A percentile compares a stretch with the other conserved stretches of the same genome.
Conservation (phyloP, 768 basidiomycete genomes). For the Suillus subaureus region DNA sequence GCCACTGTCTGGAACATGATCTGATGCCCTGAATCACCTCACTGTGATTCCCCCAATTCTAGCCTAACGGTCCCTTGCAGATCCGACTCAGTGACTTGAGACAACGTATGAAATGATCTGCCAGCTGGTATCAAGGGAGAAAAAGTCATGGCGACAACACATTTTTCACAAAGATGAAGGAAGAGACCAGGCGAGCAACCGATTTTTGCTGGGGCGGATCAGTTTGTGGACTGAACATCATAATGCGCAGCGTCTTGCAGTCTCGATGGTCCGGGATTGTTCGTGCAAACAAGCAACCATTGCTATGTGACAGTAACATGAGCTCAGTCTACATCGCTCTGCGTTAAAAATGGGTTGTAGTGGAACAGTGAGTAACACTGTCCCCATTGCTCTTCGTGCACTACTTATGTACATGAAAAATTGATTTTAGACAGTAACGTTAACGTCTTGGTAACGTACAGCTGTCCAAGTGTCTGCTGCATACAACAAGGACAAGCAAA, state of each 20-base stretch:
- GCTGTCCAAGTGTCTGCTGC: background rate
- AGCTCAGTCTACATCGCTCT: background rate
- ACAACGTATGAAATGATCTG: background rate
- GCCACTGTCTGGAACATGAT: background rate
- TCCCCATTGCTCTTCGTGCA: background rate
- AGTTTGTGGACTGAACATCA: background rate
- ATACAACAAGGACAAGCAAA: background rate
- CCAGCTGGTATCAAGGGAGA: background rate
- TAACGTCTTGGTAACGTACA: background rate
- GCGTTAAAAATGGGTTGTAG: background rate
- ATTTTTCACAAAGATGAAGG: background rate
- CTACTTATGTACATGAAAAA: background rate
- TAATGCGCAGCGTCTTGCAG: background rate
- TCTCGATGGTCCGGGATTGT: background rate
- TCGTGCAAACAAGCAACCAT: background rate
- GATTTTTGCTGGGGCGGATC: no score
- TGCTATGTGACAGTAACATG: background rate
- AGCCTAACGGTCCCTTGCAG: background rate
- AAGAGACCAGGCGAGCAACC: background rate
- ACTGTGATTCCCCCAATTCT: background rate
- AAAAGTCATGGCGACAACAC: background rate
- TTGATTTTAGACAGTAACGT: background rate
- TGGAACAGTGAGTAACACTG: background rate
- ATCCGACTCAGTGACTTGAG: background rate
- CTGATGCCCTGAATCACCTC: slow-evolving; percentile 1